phyloP scores from a whole-genome alignment of 139 green algal genomes.

The Gonium pectorale region DNA sequence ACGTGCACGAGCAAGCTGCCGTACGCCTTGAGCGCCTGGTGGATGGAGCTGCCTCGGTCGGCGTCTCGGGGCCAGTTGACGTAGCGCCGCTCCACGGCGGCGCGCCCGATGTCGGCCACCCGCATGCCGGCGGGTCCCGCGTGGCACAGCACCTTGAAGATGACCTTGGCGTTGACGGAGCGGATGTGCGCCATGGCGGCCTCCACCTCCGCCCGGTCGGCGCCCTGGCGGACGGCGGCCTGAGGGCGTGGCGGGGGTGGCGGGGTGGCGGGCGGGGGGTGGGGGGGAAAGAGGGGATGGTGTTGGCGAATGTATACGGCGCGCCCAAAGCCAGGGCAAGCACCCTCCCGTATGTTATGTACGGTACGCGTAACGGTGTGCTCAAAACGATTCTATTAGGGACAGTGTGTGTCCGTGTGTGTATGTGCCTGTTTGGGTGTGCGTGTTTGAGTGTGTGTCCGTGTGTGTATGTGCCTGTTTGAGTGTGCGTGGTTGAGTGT shows the following conservation, averaged over 20 bases:
- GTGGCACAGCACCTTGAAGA: conserved; percentile 40
- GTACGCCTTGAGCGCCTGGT: background rate
- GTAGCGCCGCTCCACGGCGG: background rate
- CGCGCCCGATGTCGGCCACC: background rate
- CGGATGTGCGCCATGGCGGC: background rate
- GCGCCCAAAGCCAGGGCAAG: too few relatives aligned
- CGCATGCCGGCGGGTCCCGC: background rate
- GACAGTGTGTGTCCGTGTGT: too few relatives aligned
- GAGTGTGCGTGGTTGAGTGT: too few relatives aligned
- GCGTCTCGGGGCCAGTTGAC: background rate
- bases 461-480: too few relatives aligned
- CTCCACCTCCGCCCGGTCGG: background rate
- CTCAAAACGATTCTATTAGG: too few relatives aligned
- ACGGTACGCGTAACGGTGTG: too few relatives aligned
- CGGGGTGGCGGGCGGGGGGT: background rate
- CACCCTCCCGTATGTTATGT: too few relatives aligned
- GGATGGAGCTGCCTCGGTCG: background rate
- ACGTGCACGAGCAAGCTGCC: background rate
- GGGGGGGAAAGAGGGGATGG: background rate
- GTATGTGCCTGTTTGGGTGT: too few relatives aligned
- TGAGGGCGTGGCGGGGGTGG: background rate
- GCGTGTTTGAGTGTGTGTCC: too few relatives aligned
- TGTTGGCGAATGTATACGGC: background rate
- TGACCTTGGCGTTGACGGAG: background rate
- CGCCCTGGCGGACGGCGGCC: background rate